Evolutionary conservation across 768 basidiomycete genomes (phyloP).

Genomic region (Trametes elegans): DNA sequence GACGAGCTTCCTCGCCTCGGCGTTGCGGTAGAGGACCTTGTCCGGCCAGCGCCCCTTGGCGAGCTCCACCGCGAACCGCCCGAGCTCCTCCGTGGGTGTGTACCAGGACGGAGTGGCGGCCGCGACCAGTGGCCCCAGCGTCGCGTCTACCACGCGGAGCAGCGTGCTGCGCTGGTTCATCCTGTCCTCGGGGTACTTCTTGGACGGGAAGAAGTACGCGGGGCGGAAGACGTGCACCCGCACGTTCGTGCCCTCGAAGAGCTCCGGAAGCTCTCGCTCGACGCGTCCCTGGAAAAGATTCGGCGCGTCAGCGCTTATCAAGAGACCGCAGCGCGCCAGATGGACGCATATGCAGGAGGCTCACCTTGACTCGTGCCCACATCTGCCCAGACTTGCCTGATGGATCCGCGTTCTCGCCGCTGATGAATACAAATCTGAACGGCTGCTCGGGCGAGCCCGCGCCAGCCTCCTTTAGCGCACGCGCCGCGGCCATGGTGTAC

Average conservation of each 20-base stretch:
- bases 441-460: slow-evolving; percentile 28
- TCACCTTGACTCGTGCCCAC: slow-evolving; percentile 39
- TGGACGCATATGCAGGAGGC: neutral
- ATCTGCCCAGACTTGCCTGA: slow-evolving; percentile 29
- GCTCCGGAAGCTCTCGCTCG: slow-evolving; percentile 31
- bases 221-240: slow-evolving; percentile 32
- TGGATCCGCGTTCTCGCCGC: slow-evolving; percentile 38
- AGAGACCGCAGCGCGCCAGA: neutral
- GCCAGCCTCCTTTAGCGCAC: slow-evolving; percentile 31
- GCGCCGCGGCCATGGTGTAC: slow-evolving; percentile 32
- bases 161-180: slow-evolving; percentile 24
- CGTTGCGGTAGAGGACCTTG: slow-evolving; percentile 29
- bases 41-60: slow-evolving; percentile 51
- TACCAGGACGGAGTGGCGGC: slow-evolving; percentile 22
- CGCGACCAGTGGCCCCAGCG: slow-evolving; percentile 18
- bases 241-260: slow-evolving; percentile 24
- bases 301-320: too few species aligned
- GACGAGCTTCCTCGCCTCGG: slow-evolving; percentile 21
- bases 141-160: slow-evolving; percentile 16
- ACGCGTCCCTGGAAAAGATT: slow-evolving; percentile 29
- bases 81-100: slow-evolving; percentile 30
- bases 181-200: slow-evolving; percentile 28
- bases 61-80: slow-evolving; percentile 45
- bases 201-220: slow-evolving; percentile 35
- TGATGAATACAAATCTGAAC: slow-evolving; percentile 39